Evolutionary conservation across 2,329 filamentous ascomycete species (phyloP).

Genomic region (Aspergillus carbonarius): DNA sequence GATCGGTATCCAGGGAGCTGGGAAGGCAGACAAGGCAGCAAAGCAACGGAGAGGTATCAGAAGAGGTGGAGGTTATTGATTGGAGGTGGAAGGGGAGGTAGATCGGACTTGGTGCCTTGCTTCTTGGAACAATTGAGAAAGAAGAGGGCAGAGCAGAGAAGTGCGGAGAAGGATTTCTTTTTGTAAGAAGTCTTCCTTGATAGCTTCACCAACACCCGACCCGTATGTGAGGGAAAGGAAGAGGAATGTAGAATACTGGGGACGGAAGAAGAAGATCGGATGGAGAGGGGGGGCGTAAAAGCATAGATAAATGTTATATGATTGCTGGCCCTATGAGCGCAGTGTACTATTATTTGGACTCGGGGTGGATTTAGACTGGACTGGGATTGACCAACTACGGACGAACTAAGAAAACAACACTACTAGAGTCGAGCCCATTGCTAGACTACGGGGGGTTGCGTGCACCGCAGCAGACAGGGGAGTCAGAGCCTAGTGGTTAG

Average conservation of each 20-base stretch:
- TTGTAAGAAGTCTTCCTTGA: conserved; percentile 2
- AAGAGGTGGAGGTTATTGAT: not conserved
- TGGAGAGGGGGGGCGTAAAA: conserved; percentile 21
- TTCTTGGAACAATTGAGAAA: conserved; percentile 1
- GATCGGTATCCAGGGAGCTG: not conserved
- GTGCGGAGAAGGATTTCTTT: not conserved
- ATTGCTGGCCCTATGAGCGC: conserved; percentile 28
- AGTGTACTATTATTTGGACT: conserved; percentile 16
- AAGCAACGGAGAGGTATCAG: not conserved
- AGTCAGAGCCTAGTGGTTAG: conserved; percentile 18
- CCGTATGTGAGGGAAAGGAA: conserved; percentile 7
- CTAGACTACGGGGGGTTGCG: conserved; percentile 19
- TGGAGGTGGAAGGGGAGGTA: not conserved
- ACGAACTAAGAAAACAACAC: conserved; percentile 17
- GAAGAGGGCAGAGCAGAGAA: not conserved
- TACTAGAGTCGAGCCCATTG: conserved; percentile 18
- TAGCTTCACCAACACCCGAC: conserved; percentile 3
- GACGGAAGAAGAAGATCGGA: conserved; percentile 8
- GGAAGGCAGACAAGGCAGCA: not conserved
- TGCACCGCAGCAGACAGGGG: conserved; percentile 12
- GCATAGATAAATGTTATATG: conserved; percentile 31
- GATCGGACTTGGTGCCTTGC: conserved; percentile 2
- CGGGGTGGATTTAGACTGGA: conserved; percentile 13
- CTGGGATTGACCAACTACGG: conserved; percentile 21
- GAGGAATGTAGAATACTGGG: conserved; percentile 11